A percentile compares a stretch with the other conserved stretches of the same genome.
Evolutionary conservation across 306 rosid species (phyloP).

Genomic region (Rosa multiflora): DNA sequence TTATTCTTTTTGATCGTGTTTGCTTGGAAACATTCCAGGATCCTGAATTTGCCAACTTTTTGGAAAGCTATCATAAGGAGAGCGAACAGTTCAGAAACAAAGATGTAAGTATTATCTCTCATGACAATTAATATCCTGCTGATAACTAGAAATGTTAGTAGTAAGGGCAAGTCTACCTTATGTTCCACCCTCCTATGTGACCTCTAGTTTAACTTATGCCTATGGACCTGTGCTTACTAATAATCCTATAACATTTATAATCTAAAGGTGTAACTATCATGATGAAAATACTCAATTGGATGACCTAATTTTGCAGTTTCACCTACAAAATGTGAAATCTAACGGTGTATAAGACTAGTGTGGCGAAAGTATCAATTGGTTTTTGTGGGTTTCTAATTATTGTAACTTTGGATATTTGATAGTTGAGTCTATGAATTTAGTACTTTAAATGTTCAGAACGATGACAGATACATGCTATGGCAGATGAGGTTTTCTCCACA

Average conservation of each 20-base stretch:
- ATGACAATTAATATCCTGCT: not conserved
- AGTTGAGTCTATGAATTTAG: not conserved
- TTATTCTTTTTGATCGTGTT: slow-evolving; percentile 12
- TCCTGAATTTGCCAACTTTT: slow-evolving; percentile 58
- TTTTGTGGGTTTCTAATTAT: not conserved
- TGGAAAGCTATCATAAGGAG: slow-evolving; percentile 42
- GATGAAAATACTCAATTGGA: not conserved
- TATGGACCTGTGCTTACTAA: not conserved
- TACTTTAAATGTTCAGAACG: not conserved
- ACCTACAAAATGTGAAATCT: not conserved
- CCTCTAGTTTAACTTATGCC: too few species aligned
- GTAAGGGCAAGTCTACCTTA: not conserved
- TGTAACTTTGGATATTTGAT: not conserved
- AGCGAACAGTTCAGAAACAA: slow-evolving; percentile 36
- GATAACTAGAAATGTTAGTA: not conserved
- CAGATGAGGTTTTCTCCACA: not conserved
- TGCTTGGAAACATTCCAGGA: slow-evolving; percentile 55
- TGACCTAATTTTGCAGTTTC: not conserved
- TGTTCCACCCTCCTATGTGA: not conserved
- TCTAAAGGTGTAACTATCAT: not conserved
- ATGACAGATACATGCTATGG: not conserved
- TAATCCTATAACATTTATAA: not conserved
- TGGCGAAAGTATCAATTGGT: not conserved
- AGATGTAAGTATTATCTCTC: slow-evolving; percentile 55
- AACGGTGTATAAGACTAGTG: not conserved